Base-by-base conservation (phyloP, 768 basidiomycete species). In the Nidularia pulvinata region DNA sequence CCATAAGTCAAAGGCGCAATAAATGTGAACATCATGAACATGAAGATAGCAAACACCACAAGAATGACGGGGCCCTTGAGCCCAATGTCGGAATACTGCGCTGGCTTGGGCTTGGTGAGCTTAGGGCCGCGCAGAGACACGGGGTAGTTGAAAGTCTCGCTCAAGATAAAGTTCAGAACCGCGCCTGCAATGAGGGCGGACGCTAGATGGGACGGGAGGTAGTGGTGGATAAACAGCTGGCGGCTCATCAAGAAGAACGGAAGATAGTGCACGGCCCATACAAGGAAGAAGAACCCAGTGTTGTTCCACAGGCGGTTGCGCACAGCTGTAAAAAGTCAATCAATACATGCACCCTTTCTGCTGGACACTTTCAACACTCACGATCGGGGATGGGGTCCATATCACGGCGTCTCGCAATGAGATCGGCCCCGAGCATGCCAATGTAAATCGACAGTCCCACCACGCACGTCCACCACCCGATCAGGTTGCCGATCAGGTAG, bases 181-280 rank as follows among this genome's bases (percentile, higher is more conserved):
- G 93, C 83, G 43, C 97, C 97, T 39, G 96, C 94, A 54, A 98
- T 85, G 53, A 98, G 79, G 10, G 94, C 89, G 11, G 93, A 95
- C 10, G 91, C 88, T 42, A 99, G 80, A 66, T 99, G 97, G 0
- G 96, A 96, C 11, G 96, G 96, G 3, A 99, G 86, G 69, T 99
- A 99, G 69, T 97, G 95, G 68, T 99, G 97, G 25, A 99, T 76
- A 81, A 99, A 99, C 43, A 95, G 80, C 64, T 99, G 97, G 37
- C 97, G 91, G 64, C 82, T 89, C 93, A 99, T 96, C 30, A 98
- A 79, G 86, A 93, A 99, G 82, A 98, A 99, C 5, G 97, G 97
- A 64, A 89, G 75, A 74, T 97, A 99, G 69, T 99, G 97, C 52
- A 91, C 92, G 10, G 82, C 88, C 97, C 97, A 99, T 25, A 96